Base-by-base conservation (phyloP, 495 filamentous ascomycete genomes). In the Xylaria palmicola region DNA sequence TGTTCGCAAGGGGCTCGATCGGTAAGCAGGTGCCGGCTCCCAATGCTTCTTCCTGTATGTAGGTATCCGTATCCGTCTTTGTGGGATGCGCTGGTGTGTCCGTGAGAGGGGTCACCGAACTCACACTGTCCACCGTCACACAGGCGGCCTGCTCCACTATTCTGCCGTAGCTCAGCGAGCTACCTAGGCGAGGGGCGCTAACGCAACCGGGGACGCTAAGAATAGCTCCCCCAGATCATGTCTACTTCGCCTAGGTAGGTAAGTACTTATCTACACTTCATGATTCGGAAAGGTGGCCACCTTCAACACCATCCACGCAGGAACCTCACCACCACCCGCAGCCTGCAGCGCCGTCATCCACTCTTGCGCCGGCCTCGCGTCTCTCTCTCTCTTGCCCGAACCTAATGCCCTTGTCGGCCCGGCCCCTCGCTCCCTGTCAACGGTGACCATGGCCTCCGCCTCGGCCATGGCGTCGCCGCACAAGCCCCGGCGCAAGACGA, bases 401-500 rank as follows among this genome's bases (percentile, higher is more conserved):
- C 22, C n/a, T 32, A 6, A 69, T 69, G 67, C 34, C 12, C 41
- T 15, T 54, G 26, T 6, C 26, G 26, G 0, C 17, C 13, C 24
- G 7, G 6, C 13, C 30, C 20, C 34, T 17, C n/a, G 19, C 30
- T 34, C 39, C 55, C 9, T 65, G 29, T 19, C 27, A 43, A 59
- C 63, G 74, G 70, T 75, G 65, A 77, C 66, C 55, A 81, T 81
- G 78, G 72, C 74, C 48, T 62, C 68, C 9, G 61, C 74, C 24
- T 64, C 68, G 10, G 66, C 74, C 29, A 72, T 76, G 39, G 74
- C 78, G 30, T 74, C 79, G 52, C 70, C 74, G 9, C 79, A 81
- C 64, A 82, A 82, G 54, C 77, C 79, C n/a, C 72, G 79, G 70
- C 78, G 79, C 55, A 82, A 78, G 59, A 57, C 56, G 29, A 82